Evolutionary conservation across 139 green algal genomes (phyloP).

Genomic region (Chlamydomonas urium): DNA sequence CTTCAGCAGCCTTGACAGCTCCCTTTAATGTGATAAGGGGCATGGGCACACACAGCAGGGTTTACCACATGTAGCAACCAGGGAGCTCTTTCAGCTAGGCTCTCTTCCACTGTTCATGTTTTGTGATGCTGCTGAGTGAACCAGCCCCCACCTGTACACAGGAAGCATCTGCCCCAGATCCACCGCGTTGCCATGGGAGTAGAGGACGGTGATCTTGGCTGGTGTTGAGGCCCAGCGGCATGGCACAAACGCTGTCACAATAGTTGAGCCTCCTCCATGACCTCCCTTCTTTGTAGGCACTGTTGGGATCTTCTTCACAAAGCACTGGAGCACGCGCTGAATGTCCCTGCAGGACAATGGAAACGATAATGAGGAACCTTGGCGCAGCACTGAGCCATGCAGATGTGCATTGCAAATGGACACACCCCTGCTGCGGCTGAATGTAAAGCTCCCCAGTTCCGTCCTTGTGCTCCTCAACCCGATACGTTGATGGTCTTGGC

Average conservation of each 20-base stretch:
- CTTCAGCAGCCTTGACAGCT: conserved; percentile 58
- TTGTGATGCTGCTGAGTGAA: no score
- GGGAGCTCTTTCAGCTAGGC: no score
- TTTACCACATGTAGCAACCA: neutral
- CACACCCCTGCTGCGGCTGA: conserved; percentile 24
- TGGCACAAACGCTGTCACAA: conserved; percentile 61
- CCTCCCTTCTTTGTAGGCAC: neutral
- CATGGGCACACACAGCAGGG: neutral
- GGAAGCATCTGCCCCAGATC: conserved; percentile 88
- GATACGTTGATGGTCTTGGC: conserved; percentile 69
- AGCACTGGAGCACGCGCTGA: neutral
- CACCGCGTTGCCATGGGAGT: conserved; percentile 91
- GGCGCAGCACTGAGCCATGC: no score
- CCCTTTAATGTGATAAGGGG: conserved; percentile 34
- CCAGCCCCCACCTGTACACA: conserved; percentile 57
- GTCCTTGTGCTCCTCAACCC: conserved; percentile 54
- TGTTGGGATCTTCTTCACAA: conserved; percentile 3
- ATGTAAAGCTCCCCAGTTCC: conserved; percentile 56
- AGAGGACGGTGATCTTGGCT: conserved; percentile 65
- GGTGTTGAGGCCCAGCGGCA: conserved; percentile 13
- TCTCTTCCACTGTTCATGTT: no score
- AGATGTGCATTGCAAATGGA: neutral
- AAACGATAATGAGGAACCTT: no score
- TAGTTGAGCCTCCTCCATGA: conserved; percentile 22
- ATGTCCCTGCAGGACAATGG: conserved; percentile 1